These are phyloP conservation scores for Cenchrus purpureus DNA, from an alignment of 176 grass and related monocot genomes.

Conservation along the genomic window DNA sequence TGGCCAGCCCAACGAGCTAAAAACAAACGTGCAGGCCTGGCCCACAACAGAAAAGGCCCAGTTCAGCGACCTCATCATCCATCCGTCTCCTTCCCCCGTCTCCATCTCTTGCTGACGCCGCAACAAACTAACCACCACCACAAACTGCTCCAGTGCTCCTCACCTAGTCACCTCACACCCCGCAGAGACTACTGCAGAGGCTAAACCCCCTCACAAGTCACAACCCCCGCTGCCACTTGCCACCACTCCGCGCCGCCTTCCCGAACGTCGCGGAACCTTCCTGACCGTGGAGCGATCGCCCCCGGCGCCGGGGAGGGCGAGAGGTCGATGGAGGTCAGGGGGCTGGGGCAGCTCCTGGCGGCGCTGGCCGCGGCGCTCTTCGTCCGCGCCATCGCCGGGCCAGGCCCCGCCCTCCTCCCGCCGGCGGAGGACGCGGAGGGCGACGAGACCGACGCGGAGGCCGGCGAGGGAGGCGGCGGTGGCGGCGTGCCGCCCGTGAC, in stretches of 20 bases:
- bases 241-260: background rate
- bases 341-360: slow-evolving; percentile 72
- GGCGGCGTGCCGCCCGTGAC: slow-evolving; percentile 59
- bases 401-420: slow-evolving; percentile 59
- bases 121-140: slow-evolving; percentile 48
- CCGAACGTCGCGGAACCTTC: slow-evolving; percentile 10
- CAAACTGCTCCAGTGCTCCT: slow-evolving; percentile 4
- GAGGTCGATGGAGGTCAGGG: slow-evolving; percentile 55
- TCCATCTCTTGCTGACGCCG: background rate
- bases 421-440: slow-evolving; percentile 41
- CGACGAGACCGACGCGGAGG: slow-evolving; percentile 35
- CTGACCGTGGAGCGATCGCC: background rate
- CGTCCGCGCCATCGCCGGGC: slow-evolving; percentile 64
- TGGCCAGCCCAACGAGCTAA: background rate
- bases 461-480: slow-evolving; percentile 20
- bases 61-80: background rate
- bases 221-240: background rate
- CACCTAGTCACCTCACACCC: background rate
- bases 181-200: background rate
- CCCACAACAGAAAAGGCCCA: slow-evolving; percentile 3
- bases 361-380: slow-evolving; percentile 81
- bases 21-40: background rate
- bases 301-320: background rate
- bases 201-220: slow-evolving; percentile 12
- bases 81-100: background rate